These are phyloP conservation scores for Sporothrix pseudoabietina DNA, from an alignment of 2,329 filamentous ascomycete species.

Conservation along the genomic window DNA sequence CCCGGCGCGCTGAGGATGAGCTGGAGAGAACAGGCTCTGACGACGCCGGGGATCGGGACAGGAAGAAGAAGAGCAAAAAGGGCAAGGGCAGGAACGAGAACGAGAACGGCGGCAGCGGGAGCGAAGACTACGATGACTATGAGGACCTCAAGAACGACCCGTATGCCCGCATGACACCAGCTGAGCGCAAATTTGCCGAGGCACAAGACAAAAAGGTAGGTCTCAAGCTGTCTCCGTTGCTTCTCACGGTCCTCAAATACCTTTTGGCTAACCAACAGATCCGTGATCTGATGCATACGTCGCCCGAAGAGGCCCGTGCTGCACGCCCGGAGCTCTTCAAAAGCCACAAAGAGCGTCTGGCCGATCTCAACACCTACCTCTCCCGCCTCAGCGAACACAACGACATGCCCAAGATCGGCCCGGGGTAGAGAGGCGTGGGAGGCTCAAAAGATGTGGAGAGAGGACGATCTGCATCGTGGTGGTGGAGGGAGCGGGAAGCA, in stretches of 20 bases:
- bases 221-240: not conserved
- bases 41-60: not conserved
- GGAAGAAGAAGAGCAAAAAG: slow-evolving; percentile 26
- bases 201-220: slow-evolving; percentile 69
- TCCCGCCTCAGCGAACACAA: slow-evolving; percentile 94
- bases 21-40: not conserved
- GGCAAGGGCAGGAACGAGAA: slow-evolving; percentile 8
- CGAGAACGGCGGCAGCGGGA: slow-evolving; percentile 27
- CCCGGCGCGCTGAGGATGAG: slow-evolving; percentile 36
- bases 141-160: slow-evolving; percentile 39
- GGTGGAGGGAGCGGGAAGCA: not conserved
- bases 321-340: slow-evolving; percentile 77
- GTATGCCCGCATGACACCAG: slow-evolving; percentile 71
- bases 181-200: slow-evolving; percentile 81
- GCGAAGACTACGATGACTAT: slow-evolving; percentile 37
- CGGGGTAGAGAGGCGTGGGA: slow-evolving; percentile 47
- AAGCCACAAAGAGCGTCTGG: slow-evolving; percentile 94
- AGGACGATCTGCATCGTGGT: not conserved
- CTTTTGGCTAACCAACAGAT: slow-evolving; percentile 61
- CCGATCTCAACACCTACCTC: slow-evolving; percentile 92
- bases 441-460: not conserved
- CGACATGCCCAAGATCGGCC: slow-evolving; percentile 80
- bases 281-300: slow-evolving; percentile 70
- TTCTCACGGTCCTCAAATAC: not conserved
- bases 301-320: slow-evolving; percentile 43